Conservation (phyloP, 768 basidiomycete species). For the Leucosporidium creatinivorum region DNA sequence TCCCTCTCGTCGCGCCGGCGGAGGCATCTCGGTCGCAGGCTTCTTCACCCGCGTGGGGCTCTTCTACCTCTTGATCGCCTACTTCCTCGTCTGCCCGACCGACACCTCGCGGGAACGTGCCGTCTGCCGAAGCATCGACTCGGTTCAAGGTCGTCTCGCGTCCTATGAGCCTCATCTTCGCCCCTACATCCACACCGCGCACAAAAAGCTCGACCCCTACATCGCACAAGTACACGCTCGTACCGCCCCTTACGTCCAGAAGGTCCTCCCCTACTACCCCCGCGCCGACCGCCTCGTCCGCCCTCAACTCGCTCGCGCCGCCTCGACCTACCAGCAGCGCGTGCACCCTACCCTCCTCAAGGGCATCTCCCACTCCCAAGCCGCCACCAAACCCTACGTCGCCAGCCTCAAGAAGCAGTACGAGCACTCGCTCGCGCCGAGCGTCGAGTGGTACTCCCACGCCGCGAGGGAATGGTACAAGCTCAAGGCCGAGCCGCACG, state of each 20-base stretch:
- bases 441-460: slow-evolving; percentile 26
- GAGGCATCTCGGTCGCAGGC: slow-evolving; percentile 14
- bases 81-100: slow-evolving; percentile 26
- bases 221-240: background rate
- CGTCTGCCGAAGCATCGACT: slow-evolving; percentile 26
- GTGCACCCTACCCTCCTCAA: slow-evolving; percentile 15
- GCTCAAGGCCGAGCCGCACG: slow-evolving; percentile 19
- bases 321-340: background rate
- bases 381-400: slow-evolving; percentile 11
- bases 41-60: slow-evolving; percentile 23
- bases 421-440: slow-evolving; percentile 20
- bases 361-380: slow-evolving; percentile 1
- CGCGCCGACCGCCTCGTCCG: slow-evolving; percentile 4
- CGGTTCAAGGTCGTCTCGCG: background rate
- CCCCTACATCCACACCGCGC: slow-evolving; percentile 12
- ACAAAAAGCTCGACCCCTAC: slow-evolving; percentile 20
- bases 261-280: slow-evolving; percentile 11
- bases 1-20: background rate
- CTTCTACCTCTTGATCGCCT: slow-evolving; percentile 32
- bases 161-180: slow-evolving; percentile 17
- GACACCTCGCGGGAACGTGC: slow-evolving; percentile 14
- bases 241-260: slow-evolving; percentile 17
- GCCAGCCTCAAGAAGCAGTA: slow-evolving; percentile 12
- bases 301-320: slow-evolving; percentile 8
- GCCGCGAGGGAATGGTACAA: slow-evolving; percentile 21